phyloP scores from a whole-genome alignment of 2,329 filamentous ascomycete genomes.

The Lecanicillium sp. region DNA sequence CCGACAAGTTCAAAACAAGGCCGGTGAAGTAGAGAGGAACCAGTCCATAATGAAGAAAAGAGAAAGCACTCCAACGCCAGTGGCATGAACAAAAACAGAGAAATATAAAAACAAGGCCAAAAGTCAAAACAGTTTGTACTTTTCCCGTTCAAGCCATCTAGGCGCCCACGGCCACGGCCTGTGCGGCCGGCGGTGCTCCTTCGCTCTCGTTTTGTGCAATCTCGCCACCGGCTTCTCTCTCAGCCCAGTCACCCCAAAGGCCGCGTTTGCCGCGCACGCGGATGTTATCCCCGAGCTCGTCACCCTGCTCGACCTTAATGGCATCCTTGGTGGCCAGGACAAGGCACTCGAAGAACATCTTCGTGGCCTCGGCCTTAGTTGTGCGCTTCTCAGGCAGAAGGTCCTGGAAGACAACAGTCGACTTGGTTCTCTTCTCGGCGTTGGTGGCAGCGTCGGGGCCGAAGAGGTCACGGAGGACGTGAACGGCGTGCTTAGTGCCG shows the following conservation, averaged over 20 bases:
- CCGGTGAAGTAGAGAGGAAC: background rate
- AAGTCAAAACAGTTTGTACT: background rate
- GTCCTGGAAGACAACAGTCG: conserved; percentile 81
- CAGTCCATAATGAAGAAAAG: no score
- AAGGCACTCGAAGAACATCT: conserved; percentile 98
- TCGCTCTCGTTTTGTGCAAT: conserved; percentile 47
- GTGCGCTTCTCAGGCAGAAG: conserved; percentile 77
- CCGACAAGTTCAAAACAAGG: background rate
- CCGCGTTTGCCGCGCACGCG: conserved; percentile 84
- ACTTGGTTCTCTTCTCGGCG: conserved; percentile 67
- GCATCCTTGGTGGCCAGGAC: conserved; percentile 97
- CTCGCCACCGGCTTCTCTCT: conserved; percentile 62
- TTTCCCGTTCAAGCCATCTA: conserved; percentile 9
- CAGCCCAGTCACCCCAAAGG: conserved; percentile 97
- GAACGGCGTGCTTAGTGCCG: conserved; percentile 91
- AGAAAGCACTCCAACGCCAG: background rate
- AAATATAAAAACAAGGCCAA: conserved; percentile 8
- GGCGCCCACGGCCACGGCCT: conserved; percentile 23
- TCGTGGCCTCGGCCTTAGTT: conserved; percentile 85
- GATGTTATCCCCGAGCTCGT: conserved; percentile 71
- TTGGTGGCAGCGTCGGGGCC: conserved; percentile 64
- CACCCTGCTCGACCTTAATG: conserved; percentile 87
- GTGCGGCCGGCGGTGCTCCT: conserved; percentile 10
- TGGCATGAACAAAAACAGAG: background rate
- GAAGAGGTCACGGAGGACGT: conserved; percentile 85